Evolutionary conservation across 352 stramenopile genomes (phyloP).

Genomic region (Phytophthora melonis): DNA sequence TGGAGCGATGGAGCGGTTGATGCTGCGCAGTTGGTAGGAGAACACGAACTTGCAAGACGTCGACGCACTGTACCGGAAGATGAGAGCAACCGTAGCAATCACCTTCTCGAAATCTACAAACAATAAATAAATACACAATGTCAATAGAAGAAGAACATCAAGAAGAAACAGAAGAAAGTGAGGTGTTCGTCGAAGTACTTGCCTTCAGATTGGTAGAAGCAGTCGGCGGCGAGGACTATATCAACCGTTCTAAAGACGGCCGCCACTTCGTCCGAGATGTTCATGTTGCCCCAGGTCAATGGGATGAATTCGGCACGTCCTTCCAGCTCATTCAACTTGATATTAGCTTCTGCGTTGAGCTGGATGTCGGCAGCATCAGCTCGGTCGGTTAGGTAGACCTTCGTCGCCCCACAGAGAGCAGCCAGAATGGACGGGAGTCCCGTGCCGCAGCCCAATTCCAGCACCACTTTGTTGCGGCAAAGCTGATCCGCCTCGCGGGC

Average conservation of each 20-base stretch:
- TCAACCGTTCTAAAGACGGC: conserved; percentile 48
- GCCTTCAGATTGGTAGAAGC: conserved; percentile 79
- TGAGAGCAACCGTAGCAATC: conserved; percentile 65
- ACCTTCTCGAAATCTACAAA: conserved; percentile 76
- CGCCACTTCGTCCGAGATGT: conserved; percentile 36
- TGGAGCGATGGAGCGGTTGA: conserved; percentile 67
- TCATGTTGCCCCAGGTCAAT: conserved; percentile 59
- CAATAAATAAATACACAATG: not conserved
- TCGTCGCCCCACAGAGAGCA: conserved; percentile 45
- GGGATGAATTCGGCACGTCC: conserved; percentile 48
- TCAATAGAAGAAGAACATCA: not conserved
- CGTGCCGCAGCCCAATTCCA: conserved; percentile 77
- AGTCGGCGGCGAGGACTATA: conserved; percentile 69
- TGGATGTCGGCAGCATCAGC: conserved; percentile 53
- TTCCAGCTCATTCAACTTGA: conserved; percentile 55
- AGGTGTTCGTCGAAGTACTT: too few species aligned
- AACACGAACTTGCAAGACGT: conserved; percentile 54
- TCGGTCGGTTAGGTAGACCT: conserved; percentile 67
- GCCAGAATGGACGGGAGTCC: conserved; percentile 72
- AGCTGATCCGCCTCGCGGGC: conserved; percentile 41
- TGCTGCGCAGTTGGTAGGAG: conserved; percentile 76
- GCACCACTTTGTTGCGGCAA: conserved; percentile 49
- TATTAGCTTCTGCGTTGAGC: conserved; percentile 63
- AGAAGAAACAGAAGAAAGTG: too few species aligned
- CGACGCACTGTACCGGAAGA: conserved; percentile 58